These are phyloP conservation scores for Lycium ferocissimum DNA, from an alignment of 257 asterid species.

Conservation along the genomic window DNA sequence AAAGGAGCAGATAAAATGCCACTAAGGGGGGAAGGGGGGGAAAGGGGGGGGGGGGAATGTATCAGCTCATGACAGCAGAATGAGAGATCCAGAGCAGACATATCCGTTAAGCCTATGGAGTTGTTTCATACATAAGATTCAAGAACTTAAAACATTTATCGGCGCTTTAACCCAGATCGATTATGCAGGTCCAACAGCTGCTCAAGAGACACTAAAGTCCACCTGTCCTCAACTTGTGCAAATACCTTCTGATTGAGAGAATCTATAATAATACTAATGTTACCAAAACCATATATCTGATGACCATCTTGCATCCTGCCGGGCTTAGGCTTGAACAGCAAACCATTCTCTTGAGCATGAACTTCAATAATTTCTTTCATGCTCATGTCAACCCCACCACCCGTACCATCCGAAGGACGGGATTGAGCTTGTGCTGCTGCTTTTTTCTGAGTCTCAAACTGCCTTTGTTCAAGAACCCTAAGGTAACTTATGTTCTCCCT, in stretches of 20 bases:
- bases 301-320: conserved; percentile 86
- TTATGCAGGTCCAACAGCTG: conserved; percentile 79
- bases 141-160: conserved; percentile 29
- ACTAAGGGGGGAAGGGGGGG: not conserved
- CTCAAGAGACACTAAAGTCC: conserved; percentile 76
- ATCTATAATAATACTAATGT: conserved; percentile 71
- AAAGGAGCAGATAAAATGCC: conserved; percentile 19
- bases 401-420: conserved; percentile 34
- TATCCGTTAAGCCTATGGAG: not conserved
- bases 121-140: not conserved
- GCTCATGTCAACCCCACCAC: conserved; percentile 43
- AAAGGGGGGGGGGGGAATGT: not conserved
- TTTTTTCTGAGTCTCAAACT: conserved; percentile 78
- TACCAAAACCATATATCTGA: conserved; percentile 89
- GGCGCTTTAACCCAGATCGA: conserved; percentile 57
- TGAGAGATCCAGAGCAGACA: not conserved
- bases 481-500: conserved; percentile 73
- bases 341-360: conserved; percentile 47
- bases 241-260: conserved; percentile 66
- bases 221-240: conserved; percentile 73
- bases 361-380: conserved; percentile 51
- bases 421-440: conserved; percentile 77
- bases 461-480: conserved; percentile 76
- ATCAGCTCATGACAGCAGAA: not conserved
- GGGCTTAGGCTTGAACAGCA: conserved; percentile 58